Evolutionary conservation across 768 basidiomycete species (phyloP).

Genomic region (Baorangia bicolor): DNA sequence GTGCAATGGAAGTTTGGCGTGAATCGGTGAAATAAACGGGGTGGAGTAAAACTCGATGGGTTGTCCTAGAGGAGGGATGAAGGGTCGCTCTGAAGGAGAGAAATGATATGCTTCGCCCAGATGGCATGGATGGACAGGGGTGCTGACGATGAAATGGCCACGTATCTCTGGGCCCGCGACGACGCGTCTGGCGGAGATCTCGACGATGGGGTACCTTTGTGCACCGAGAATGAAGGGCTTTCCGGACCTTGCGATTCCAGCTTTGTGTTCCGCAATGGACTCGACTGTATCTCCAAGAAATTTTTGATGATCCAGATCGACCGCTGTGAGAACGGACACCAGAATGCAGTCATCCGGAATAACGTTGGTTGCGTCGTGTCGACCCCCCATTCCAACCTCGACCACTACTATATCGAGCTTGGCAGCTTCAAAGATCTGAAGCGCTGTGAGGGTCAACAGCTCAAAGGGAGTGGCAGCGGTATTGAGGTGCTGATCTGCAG

Average conservation of each 20-base stretch:
- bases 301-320: slow-evolving; percentile 91
- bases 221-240: slow-evolving; percentile 65
- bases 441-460: slow-evolving; percentile 77
- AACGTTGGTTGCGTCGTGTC: slow-evolving; percentile 90
- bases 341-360: slow-evolving; percentile 68
- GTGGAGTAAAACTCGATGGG: slow-evolving; percentile 44
- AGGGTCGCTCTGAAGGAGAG: slow-evolving; percentile 31
- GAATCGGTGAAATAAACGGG: slow-evolving; percentile 45
- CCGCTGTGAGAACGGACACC: slow-evolving; percentile 78
- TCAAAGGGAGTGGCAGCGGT: slow-evolving; percentile 75
- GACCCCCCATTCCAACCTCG: slow-evolving; percentile 95
- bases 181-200: slow-evolving; percentile 40
- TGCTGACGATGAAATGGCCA: slow-evolving; percentile 40
- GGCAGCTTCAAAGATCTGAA: slow-evolving; percentile 67
- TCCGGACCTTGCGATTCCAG: slow-evolving; percentile 67
- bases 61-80: slow-evolving; percentile 38
- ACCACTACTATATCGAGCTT: slow-evolving; percentile 80
- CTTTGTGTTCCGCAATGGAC: slow-evolving; percentile 81
- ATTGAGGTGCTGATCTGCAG: slow-evolving; percentile 41
- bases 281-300: slow-evolving; percentile 79
- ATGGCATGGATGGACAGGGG: slow-evolving; percentile 34
- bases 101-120: slow-evolving; percentile 37
- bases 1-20: slow-evolving; percentile 58
- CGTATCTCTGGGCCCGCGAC: slow-evolving; percentile 39
- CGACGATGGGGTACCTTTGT: slow-evolving; percentile 56